Evolutionary conservation across 257 asterid genomes (phyloP).

Genomic region (Avicennia marina): DNA sequence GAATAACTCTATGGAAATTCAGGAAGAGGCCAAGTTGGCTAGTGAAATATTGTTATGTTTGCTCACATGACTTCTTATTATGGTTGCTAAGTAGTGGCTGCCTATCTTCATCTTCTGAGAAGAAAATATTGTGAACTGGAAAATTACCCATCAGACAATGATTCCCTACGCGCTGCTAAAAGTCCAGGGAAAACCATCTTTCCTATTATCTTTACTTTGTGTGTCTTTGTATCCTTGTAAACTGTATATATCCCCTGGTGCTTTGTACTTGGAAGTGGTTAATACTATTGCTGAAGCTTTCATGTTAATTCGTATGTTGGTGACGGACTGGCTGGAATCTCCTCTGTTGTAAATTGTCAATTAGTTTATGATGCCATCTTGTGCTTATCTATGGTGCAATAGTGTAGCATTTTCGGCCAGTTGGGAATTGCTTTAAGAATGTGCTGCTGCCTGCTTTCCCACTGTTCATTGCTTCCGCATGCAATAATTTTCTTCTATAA

Average conservation of each 20-base stretch:
- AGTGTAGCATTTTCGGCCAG: conserved; percentile 35
- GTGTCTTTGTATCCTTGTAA: not conserved
- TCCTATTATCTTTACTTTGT: not conserved
- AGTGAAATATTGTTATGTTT: conserved; percentile 8
- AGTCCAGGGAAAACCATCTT: conserved; percentile 12
- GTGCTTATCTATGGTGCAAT: not conserved
- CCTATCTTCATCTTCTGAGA: conserved; percentile 7
- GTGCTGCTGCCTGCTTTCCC: conserved; percentile 32
- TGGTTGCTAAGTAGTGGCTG: conserved; percentile 14
- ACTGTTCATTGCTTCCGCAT: conserved; percentile 25
- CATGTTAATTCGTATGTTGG: not conserved
- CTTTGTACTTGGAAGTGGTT: no score
- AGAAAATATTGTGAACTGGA: conserved; percentile 17
- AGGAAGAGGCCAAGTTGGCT: conserved; percentile 15
- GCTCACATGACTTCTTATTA: not conserved
- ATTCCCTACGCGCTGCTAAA: not conserved
- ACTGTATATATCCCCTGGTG: not conserved
- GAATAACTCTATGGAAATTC: conserved; percentile 20
- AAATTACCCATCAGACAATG: conserved; percentile 7
- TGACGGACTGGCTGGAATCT: not conserved
- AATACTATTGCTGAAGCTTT: not conserved
- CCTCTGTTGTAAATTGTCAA: not conserved
- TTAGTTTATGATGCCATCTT: conserved; percentile 13
- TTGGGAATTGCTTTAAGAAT: conserved; percentile 35
- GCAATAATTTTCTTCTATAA: conserved; percentile 16